Base-by-base conservation (phyloP, 23 red algal genomes). In the Agarophyton chilense region DNA sequence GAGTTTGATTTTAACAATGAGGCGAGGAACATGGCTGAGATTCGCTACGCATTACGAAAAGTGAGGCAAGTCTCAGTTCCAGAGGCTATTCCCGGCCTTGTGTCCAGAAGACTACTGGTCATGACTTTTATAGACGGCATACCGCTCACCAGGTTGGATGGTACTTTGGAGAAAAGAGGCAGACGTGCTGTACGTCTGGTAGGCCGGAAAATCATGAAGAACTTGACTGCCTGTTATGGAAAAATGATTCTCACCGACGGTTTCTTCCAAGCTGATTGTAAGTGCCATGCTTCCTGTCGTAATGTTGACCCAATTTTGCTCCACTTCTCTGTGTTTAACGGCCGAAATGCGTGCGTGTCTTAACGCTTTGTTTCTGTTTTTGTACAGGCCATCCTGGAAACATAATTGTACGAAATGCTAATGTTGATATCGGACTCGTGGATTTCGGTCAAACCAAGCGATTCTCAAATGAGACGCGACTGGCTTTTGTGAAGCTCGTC, bases 181-280 rank as follows among this genome's bases (percentile, higher is more conserved):
- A 25, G 74, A 33, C 49, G 84, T 13, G 55, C 56, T 16, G 84
- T 82, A 0, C 74, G 88, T 25, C 31, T 44, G 26, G 38, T 94
- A 2, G 90, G 78, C 26, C 61, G 81, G 2, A 90, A 55, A 52
- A 56, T 98, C 33, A n/a, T 93, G 75, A 51, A 75, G 32, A 86
- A 76, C 60, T 71, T 98, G 34, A 62, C 83, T 45, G 70, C 43
- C 21, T 87, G 84, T 47, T 98, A 98, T 49, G 95, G 95, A 8
- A 87, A 77, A 38, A 98, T 98, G 93, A 79, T 98, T 38, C 81
- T 98, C 28, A 91, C 58, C 25, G 82, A 84, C 40, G 89, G 89
- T 13, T 92, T 95, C 67, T 93, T 96, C 53, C 96, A 98, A 77
- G 96, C 96, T 18, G 96, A 98, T 61, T 91, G 89, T 88, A 74